phyloP scores from a whole-genome alignment of 805 yeast genomes.

The Yarrowia sp. region DNA sequence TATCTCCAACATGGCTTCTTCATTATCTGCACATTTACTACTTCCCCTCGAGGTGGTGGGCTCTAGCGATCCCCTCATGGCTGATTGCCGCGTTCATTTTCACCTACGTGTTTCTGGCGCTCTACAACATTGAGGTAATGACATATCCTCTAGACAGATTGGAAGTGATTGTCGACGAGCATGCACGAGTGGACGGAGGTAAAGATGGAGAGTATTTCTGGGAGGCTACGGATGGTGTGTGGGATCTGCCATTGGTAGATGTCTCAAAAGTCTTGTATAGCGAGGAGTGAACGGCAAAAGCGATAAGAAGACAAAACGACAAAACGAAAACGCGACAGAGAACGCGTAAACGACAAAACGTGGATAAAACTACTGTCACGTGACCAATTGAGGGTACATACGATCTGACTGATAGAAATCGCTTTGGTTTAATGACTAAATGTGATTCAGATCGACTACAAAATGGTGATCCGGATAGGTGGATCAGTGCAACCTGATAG shows the following conservation, averaged over 20 bases:
- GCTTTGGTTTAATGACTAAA: too few relatives aligned
- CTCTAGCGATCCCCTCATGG: constrained; percentile 70
- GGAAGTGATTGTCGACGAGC: constrained; percentile 68
- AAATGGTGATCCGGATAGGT: too few relatives aligned
- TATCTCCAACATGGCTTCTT: constrained; percentile 60
- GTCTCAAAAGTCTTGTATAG: constrained; percentile 38
- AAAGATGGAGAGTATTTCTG: constrained; percentile 45
- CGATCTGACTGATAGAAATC: too few relatives aligned
- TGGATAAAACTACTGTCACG: too few relatives aligned
- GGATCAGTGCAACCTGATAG: too few relatives aligned
- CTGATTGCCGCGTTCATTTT: constrained; percentile 69
- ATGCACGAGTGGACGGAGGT: constrained; percentile 45
- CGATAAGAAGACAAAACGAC: neutral
- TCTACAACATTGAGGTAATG: constrained; percentile 73
- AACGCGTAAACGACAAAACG: too few relatives aligned
- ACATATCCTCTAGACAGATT: constrained; percentile 59
- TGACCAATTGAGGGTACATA: too few relatives aligned
- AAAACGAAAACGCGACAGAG: too few relatives aligned
- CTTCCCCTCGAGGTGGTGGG: constrained; percentile 92
- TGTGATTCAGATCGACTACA: neutral
- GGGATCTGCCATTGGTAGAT: constrained; percentile 69
- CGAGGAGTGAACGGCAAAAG: neutral
- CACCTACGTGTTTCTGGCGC: constrained; percentile 64
- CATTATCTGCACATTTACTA: constrained; percentile 57
- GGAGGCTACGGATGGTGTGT: constrained; percentile 74